Percentiles rank a stretch among this genome's conserved stretches.
phyloP scores from a whole-genome alignment of 192 early-diverging fungal species.

The Coemansia guatemalensis region DNA sequence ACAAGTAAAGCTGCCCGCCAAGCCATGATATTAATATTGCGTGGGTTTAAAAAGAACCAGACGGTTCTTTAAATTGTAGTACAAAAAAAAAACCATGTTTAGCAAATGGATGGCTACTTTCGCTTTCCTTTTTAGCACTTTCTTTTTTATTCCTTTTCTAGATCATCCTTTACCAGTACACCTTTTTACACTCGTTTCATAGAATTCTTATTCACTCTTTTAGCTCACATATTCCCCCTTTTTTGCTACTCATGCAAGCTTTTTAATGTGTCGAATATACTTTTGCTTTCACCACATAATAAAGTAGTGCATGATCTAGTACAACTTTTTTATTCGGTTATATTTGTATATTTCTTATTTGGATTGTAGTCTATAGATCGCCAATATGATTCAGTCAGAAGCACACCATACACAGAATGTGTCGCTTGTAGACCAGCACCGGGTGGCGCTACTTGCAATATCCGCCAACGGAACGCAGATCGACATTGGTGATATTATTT shows the following conservation, averaged over 20 bases:
- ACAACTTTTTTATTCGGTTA: background rate
- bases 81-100: background rate
- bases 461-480: background rate
- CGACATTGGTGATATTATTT: slow-evolving; percentile 6
- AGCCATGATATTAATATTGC: background rate
- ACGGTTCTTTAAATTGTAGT: background rate
- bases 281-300: background rate
- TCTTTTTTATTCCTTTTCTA: slow-evolving; percentile 1
- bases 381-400: background rate
- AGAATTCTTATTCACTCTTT: background rate
- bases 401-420: background rate
- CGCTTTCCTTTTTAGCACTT: background rate
- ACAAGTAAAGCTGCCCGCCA: slow-evolving; percentile 2
- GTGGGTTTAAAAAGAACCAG: background rate
- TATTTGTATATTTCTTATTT: background rate
- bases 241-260: background rate
- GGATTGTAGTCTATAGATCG: background rate
- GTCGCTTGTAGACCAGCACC: background rate
- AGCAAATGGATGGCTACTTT: background rate
- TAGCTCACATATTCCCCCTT: background rate
- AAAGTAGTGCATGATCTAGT: background rate
- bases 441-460: background rate
- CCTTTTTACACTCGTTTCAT: background rate
- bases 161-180: background rate
- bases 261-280: background rate